These are phyloP conservation scores for Raffaelea ambrosiae DNA, from an alignment of 2,329 filamentous ascomycete genomes.

Conservation along the genomic window DNA sequence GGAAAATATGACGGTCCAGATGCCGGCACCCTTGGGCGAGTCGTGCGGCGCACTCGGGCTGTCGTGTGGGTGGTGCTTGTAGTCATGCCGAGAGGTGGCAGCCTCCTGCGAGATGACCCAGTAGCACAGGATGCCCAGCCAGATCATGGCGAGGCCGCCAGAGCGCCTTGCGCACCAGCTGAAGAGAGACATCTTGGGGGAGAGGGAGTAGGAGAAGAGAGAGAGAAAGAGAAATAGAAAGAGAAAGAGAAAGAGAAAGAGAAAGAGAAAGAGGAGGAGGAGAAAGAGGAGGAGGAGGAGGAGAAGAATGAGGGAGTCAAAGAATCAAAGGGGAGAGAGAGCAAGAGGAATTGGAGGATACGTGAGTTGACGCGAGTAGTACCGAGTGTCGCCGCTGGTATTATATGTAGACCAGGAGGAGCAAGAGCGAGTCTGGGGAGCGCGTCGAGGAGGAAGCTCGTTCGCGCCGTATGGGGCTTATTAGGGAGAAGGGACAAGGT, in stretches of 20 bases:
- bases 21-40: slow-evolving; percentile 32
- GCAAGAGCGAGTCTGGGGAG: too few species aligned
- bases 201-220: background rate
- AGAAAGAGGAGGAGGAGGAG: background rate
- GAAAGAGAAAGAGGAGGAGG: background rate
- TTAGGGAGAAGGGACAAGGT: too few species aligned
- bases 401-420: too few species aligned
- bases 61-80: slow-evolving; percentile 32
- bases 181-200: slow-evolving; percentile 40
- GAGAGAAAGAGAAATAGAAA: slow-evolving; percentile 2
- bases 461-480: too few species aligned
- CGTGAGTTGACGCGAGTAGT: too few species aligned
- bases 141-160: slow-evolving; percentile 47
- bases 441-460: too few species aligned
- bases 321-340: too few species aligned
- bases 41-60: slow-evolving; percentile 25
- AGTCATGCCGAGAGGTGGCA: slow-evolving; percentile 29
- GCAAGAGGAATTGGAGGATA: too few species aligned
- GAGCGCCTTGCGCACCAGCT: slow-evolving; percentile 44
- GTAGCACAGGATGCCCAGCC: slow-evolving; percentile 39
- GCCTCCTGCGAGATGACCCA: slow-evolving; percentile 46
- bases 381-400: too few species aligned
- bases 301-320: background rate
- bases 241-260: background rate
- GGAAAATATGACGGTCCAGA: slow-evolving; percentile 47